Evolutionary conservation across 2,329 filamentous ascomycete species (phyloP).

Genomic region (Colletotrichum cuscutae): DNA sequence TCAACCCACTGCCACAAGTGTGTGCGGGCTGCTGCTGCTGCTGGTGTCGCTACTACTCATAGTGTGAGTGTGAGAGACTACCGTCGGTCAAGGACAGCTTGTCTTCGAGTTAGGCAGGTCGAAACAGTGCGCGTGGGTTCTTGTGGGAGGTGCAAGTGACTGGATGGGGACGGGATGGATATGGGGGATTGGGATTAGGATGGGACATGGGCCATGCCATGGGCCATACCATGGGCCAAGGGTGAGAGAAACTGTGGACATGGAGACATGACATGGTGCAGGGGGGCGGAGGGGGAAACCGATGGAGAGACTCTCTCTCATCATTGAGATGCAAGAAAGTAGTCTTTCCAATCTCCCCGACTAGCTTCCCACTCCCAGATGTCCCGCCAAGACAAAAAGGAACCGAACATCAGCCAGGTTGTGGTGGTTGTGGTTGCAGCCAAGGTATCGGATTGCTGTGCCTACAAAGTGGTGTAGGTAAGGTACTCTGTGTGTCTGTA

Average conservation of each 20-base stretch:
- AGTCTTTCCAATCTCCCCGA: neutral
- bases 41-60: no score
- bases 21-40: no score
- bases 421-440: no score
- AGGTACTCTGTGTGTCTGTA: no score
- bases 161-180: neutral
- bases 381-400: neutral
- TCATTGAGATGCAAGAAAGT: no score
- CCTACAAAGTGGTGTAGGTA: no score
- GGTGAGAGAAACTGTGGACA: no score
- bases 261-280: no score
- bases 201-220: neutral
- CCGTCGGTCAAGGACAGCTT: slow-evolving; percentile 15
- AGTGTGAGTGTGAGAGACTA: neutral
- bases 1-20: no score
- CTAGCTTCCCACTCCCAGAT: neutral
- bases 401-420: neutral
- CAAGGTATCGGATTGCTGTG: neutral
- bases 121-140: slow-evolving; percentile 22
- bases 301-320: neutral
- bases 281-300: no score
- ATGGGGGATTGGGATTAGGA: neutral
- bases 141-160: neutral
- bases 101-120: slow-evolving; percentile 24
- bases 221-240: no score